Percentiles rank a stretch among this genome's conserved stretches.
Conservation (phyloP, 1,139 yeast genomes). For the Pichia sp. region DNA sequence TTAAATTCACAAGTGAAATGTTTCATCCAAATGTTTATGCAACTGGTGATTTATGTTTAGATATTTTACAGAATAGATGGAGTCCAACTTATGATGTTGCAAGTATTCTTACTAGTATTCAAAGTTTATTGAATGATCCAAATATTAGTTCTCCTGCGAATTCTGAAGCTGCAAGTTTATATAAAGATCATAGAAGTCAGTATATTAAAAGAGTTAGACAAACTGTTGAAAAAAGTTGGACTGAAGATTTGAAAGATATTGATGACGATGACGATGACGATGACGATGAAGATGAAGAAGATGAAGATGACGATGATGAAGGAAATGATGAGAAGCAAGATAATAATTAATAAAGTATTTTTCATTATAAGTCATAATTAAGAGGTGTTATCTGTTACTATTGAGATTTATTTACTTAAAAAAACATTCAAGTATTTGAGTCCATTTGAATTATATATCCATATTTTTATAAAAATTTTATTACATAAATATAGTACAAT, state of each 20-base stretch:
- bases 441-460: too few species aligned
- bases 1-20: constrained; percentile 87
- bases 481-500: too few species aligned
- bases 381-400: not conserved
- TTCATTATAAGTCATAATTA: not conserved
- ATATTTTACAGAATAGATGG: constrained; percentile 95
- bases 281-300: constrained; percentile 35
- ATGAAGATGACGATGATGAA: constrained; percentile 23
- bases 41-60: constrained; percentile 90
- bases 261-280: constrained; percentile 65
- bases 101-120: constrained; percentile 87
- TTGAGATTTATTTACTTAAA: too few species aligned
- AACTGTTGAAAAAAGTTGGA: constrained; percentile 89
- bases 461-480: too few species aligned
- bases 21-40: constrained; percentile 98
- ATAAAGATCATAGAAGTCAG: constrained; percentile 91
- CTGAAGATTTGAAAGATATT: constrained; percentile 52
- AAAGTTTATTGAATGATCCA: constrained; percentile 87
- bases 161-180: constrained; percentile 94
- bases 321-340: constrained; percentile 8
- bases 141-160: constrained; percentile 96
- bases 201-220: constrained; percentile 87
- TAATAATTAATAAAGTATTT: not conserved
- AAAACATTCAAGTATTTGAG: too few species aligned
- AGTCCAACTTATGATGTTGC: constrained; percentile 98